A percentile compares a stretch with the other conserved stretches of the same genome.
phyloP scores from a whole-genome alignment of 2,329 filamentous ascomycete species.

The Plectosphaerella sp. region DNA sequence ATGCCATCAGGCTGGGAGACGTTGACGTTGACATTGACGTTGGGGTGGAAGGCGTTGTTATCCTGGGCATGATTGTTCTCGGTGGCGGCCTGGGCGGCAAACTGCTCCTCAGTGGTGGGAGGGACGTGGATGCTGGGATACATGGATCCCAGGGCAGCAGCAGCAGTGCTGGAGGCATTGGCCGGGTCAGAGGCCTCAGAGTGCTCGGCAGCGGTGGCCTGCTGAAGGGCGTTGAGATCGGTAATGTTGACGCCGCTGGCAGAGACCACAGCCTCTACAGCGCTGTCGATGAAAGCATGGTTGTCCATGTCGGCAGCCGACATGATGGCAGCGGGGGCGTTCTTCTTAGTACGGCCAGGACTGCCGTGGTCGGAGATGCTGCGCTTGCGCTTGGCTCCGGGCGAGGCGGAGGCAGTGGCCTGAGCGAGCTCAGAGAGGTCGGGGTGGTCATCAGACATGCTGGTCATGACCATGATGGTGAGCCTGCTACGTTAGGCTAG shows the following conservation, averaged over 20 bases:
- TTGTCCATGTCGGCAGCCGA: slow-evolving; percentile 36
- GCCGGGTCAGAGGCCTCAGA: slow-evolving; percentile 43
- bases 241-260: slow-evolving; percentile 42
- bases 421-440: slow-evolving; percentile 34
- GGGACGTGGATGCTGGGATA: slow-evolving; percentile 57
- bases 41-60: slow-evolving; percentile 21
- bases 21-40: slow-evolving; percentile 23
- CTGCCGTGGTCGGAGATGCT: slow-evolving; percentile 39
- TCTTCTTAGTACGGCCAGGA: slow-evolving; percentile 48
- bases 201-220: slow-evolving; percentile 44
- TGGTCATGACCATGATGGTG: slow-evolving; percentile 3
- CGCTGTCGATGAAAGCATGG: slow-evolving; percentile 50
- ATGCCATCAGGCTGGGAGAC: slow-evolving; percentile 31
- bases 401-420: slow-evolving; percentile 25
- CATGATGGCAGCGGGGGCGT: slow-evolving; percentile 37
- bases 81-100: slow-evolving; percentile 44
- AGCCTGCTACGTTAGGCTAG: not conserved
- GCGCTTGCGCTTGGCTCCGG: slow-evolving; percentile 53
- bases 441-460: slow-evolving; percentile 49
- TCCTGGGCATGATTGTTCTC: slow-evolving; percentile 28
- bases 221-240: slow-evolving; percentile 53
- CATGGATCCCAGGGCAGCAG: slow-evolving; percentile 53
- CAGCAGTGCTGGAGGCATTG: slow-evolving; percentile 55
- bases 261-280: slow-evolving; percentile 38
- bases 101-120: slow-evolving; percentile 54